phyloP scores from a whole-genome alignment of 2,329 filamentous ascomycete species.

The Colletotrichum lentis region DNA sequence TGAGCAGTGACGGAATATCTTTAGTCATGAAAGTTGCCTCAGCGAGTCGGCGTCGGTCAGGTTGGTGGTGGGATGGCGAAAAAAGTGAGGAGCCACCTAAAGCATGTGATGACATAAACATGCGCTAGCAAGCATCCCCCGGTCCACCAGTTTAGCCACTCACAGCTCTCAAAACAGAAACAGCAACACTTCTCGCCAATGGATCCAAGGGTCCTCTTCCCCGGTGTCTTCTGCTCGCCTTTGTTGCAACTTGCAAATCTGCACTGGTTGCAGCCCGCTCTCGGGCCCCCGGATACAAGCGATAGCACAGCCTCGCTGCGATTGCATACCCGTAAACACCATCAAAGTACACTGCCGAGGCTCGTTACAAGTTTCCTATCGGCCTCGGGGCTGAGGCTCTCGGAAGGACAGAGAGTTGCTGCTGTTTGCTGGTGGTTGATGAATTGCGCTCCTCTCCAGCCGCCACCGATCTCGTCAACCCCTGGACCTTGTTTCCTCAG shows the following conservation, averaged over 20 bases:
- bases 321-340: neutral
- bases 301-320: slow-evolving; percentile 26
- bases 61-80: slow-evolving; percentile 15
- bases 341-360: neutral
- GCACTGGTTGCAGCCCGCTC: slow-evolving; percentile 7
- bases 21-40: neutral
- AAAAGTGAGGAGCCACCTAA: slow-evolving; percentile 21
- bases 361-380: neutral
- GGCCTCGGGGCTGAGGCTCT: neutral
- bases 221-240: slow-evolving; percentile 1
- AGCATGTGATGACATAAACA: slow-evolving; percentile 37
- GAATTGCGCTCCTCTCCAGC: neutral
- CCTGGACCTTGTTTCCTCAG: neutral
- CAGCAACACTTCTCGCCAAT: slow-evolving; percentile 5
- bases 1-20: neutral
- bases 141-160: slow-evolving; percentile 10
- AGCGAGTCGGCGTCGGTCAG: neutral
- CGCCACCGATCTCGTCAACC: neutral
- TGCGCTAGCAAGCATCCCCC: slow-evolving; percentile 12
- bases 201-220: slow-evolving; percentile 13
- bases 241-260: slow-evolving; percentile 23
- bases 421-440: too few species aligned
- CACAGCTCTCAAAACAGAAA: slow-evolving; percentile 10
- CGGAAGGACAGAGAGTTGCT: neutral
- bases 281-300: neutral